Percentiles rank a stretch among this genome's conserved stretches.
Conservation (phyloP, 768 basidiomycete species). For the Panus rudis region DNA sequence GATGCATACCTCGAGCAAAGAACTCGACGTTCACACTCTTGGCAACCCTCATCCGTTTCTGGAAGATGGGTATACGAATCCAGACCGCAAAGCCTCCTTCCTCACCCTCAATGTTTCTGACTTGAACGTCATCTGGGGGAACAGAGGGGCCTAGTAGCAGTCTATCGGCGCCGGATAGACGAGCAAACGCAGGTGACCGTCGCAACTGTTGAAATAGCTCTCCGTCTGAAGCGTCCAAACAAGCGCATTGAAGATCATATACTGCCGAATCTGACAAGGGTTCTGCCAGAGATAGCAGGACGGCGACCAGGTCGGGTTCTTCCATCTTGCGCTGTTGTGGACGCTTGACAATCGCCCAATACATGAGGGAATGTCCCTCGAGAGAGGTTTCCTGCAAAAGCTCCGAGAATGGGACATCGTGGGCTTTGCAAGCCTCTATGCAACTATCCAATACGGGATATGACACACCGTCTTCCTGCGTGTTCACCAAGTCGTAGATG, state of each 20-base stretch:
- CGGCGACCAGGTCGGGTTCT: slow-evolving; percentile 33
- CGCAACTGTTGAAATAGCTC: slow-evolving; percentile 53
- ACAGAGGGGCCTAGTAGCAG: slow-evolving; percentile 26
- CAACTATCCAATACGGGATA: slow-evolving; percentile 53
- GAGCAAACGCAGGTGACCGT: slow-evolving; percentile 43
- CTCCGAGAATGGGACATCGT: slow-evolving; percentile 42
- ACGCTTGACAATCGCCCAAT: slow-evolving; percentile 68
- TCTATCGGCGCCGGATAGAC: slow-evolving; percentile 47
- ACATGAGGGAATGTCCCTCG: slow-evolving; percentile 59
- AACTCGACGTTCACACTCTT: slow-evolving; percentile 53
- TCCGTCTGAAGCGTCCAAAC: slow-evolving; percentile 56
- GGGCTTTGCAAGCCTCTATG: slow-evolving; percentile 47
- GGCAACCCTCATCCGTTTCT: slow-evolving; percentile 64
- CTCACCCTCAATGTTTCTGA: slow-evolving; percentile 44
- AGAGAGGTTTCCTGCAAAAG: slow-evolving; percentile 59
- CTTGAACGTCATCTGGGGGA: slow-evolving; percentile 42
- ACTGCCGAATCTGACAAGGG: slow-evolving; percentile 37
- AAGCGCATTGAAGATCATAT: slow-evolving; percentile 60
- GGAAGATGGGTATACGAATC: slow-evolving; percentile 51
- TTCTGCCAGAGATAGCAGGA: slow-evolving; percentile 46
- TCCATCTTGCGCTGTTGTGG: slow-evolving; percentile 20
- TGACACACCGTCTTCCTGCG: slow-evolving; percentile 12
- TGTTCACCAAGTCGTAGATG: slow-evolving; percentile 40
- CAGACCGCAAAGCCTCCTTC: slow-evolving; percentile 48
- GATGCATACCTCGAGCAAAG: slow-evolving; percentile 44